Evolutionary conservation across 1,284 basidiomycete species (phyloP), one percentile per base, ranked within the genome.

Genomic region (Mrakiaceae sp.): DNA sequence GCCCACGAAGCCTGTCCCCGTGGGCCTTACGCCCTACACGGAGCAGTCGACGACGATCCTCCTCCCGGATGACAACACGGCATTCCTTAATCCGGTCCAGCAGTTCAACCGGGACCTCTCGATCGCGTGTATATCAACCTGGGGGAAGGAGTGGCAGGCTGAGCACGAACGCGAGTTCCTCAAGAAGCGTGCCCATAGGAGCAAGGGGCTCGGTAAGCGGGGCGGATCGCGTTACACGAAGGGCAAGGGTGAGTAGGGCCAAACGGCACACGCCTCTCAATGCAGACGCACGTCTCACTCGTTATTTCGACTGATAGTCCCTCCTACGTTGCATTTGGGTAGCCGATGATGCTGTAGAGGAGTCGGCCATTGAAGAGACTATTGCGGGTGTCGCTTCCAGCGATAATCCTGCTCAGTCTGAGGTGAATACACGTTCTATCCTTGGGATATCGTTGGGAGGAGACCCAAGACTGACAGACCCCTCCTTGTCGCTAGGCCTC

Each of bases 51-150:
- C 91, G 1, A 85, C 85, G 70, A 88, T 95, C 71, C 81, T 95
- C 64, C 79, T 92, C 9, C 85, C 87, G 0, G 81, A 85, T 56
- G 78, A 78, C 64, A 85, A 89, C 71, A 86, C 88, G 68, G 88
- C 91, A 0, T 99, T 99, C 77, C 79, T 98, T 66, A 99, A 99
- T 74, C 95, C 96, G 2, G 89, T 98, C 6, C 95, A 99, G 73
- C 92, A 99, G 76, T 99, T 97, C 81, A 99, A 99, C 77, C 83
- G 96, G 54, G 95, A 98, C 76, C 77, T 93, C 63, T 92, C 88
- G 69, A 87, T 96, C 48, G 88, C 93, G 6, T 88, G 87, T 68
- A 98, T 98, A 67, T 81, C 83, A 14, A 83, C 85, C 1, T 96
- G 91, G 90, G 85, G 86, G 67, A 85, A 93, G 70, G 80, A 85